Conservation (phyloP, 108 stramenopile genomes). For the Pelagomonas calceolata region DNA sequence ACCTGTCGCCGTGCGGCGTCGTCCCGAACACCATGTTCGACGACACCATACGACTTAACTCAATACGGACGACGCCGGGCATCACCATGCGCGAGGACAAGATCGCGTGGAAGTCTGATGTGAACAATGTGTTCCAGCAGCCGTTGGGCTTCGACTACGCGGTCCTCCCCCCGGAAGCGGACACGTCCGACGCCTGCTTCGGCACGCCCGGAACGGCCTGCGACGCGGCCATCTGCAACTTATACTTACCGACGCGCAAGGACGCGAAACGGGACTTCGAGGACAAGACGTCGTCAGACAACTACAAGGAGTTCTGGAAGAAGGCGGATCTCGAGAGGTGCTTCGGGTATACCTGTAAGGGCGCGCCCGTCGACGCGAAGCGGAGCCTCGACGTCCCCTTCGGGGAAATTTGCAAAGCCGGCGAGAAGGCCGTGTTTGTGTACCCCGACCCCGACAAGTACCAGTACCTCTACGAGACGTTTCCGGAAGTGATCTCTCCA, state of each 20-base stretch:
- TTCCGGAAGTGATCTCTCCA: constrained; percentile 50
- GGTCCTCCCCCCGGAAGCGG: constrained; percentile 2
- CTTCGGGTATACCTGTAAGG: not conserved
- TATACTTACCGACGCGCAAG: no score
- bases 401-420: not conserved
- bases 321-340: not conserved
- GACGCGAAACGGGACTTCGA: not conserved
- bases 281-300: not conserved
- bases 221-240: constrained; percentile 3
- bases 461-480: constrained; percentile 43
- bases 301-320: no score
- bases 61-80: no score
- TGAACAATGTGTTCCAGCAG: constrained; percentile 69
- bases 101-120: constrained; percentile 89
- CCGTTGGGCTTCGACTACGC: constrained; percentile 57
- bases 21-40: constrained; percentile 97
- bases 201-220: not conserved
- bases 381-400: no score
- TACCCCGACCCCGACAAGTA: not conserved
- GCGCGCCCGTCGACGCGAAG: not conserved
- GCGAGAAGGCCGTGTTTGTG: not conserved
- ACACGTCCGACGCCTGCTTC: no score
- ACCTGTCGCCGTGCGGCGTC: constrained; percentile 90
- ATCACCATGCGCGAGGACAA: constrained; percentile 62
- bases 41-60: constrained; percentile 54